Evolutionary conservation across 2,329 filamentous ascomycete genomes (phyloP), one percentile per base, ranked within the genome.

Genomic region (Emmonsiellopsis sp.): DNA sequence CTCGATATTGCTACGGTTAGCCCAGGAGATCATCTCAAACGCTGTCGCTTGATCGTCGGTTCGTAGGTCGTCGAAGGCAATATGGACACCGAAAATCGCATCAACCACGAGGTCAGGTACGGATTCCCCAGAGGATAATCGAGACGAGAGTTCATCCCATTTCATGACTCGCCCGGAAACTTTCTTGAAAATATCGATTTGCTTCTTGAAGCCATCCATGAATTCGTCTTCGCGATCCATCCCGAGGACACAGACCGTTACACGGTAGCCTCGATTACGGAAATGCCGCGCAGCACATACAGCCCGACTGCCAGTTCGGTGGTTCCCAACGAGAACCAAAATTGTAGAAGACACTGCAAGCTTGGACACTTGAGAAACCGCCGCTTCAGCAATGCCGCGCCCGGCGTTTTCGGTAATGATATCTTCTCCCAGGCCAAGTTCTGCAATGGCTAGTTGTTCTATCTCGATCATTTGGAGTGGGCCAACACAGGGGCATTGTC

Each of bases 361-460:
- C 49, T 76, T 77, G 45, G 94, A 74, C 9, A 88, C 81, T 49
- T 76, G 78, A 52, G 94, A 76, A 0, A 88, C 85, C 32, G 91
- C 86, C 21, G 69, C 70, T 70, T 95, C 86, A 4, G 91, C 90
- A 56, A 97, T 88, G 43, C 89, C 88, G 31, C 92, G 83, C 14
- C 88, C 92, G 1, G 91, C 87, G 65, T 92, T 96, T 65, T 97
- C 93, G 0, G 88, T 85, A 75, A 97, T 88, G 68, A 96, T 85
- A 51, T 93, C 88, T 65, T 95, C 89, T 0, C 85, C 87, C 46
- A 97, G 77, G 5, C 90, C 90, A 54, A 94, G 82, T 60, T 96
- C 90, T 42, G 88, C 86, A 55, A 90, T 85, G 0, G 91, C 90
- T 53, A 94, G 87, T 63, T 93, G 91, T 70, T 97, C 93, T 1